Conservation (phyloP, 2,329 filamentous ascomycete genomes). For the Aureobasidium musti region DNA sequence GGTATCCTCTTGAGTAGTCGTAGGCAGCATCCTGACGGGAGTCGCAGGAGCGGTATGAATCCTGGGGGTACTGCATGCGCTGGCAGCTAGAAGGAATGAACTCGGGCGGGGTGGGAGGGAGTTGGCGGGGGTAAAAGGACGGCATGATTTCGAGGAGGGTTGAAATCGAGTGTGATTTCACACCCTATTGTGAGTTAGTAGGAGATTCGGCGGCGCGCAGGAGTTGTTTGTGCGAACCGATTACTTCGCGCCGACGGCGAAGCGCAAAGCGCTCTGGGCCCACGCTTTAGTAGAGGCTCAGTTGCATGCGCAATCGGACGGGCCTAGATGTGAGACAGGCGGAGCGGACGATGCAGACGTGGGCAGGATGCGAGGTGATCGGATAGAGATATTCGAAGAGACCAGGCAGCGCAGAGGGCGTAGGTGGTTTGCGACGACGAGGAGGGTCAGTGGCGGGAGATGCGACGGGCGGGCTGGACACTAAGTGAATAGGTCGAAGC, state of each 20-base stretch:
- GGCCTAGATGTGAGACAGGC: neutral
- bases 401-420: slow-evolving; percentile 19
- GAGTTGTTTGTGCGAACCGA: slow-evolving; percentile 29
- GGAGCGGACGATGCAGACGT: slow-evolving; percentile 1
- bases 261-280: slow-evolving; percentile 31
- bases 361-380: neutral
- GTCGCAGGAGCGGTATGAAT: slow-evolving; percentile 46
- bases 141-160: slow-evolving; percentile 50
- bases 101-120: slow-evolving; percentile 55
- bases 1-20: slow-evolving; percentile 47
- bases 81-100: slow-evolving; percentile 49
- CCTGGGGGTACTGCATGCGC: slow-evolving; percentile 51
- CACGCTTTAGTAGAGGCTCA: slow-evolving; percentile 30
- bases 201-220: neutral
- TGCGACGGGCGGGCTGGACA: slow-evolving; percentile 35
- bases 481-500: slow-evolving; percentile 42
- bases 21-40: slow-evolving; percentile 47
- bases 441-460: slow-evolving; percentile 16
- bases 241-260: slow-evolving; percentile 31
- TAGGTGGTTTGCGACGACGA: slow-evolving; percentile 16
- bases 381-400: slow-evolving; percentile 3
- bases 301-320: slow-evolving; percentile 31
- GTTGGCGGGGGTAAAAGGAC: slow-evolving; percentile 52
- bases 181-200: slow-evolving; percentile 35
- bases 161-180: slow-evolving; percentile 43